Base-by-base conservation (phyloP, 1,284 basidiomycete genomes). In the Tremellales sp. region DNA sequence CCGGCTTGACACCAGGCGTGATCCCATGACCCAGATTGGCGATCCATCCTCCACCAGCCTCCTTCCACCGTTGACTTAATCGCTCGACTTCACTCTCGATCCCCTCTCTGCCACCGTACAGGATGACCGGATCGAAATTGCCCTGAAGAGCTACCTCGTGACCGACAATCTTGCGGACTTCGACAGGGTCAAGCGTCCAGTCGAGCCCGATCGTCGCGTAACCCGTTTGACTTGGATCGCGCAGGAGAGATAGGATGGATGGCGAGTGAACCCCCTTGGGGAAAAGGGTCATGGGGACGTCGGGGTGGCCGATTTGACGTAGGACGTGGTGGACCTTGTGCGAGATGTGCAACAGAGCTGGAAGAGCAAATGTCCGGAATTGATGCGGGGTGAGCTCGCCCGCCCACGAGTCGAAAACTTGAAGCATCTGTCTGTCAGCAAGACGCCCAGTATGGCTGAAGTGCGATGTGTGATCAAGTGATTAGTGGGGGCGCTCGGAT, bases 11-110 rank as follows among this genome's bases (percentile, higher is more conserved):
- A n/a, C 83, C 86, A n/a, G 91, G 91, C 10, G 89, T 93, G 61
- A 98, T 96, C 3, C 94, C 94, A 72, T 98, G 96, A 2, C 96
- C 96, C 27, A 99, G 77, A 75, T 98, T 98, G 23, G 88, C 88
- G 65, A 98, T 97, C 89, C 91, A 96, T 6, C 82, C 86, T 39
- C 72, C 73, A 4, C 80, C 81, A 52, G 75, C 78, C 11, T 73
- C 68, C 39, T 81, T 80, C 77, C 97, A 97, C 21, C 81, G 80
- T 56, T 82, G 79, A 54, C 84, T 83, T 81, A 94, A 87, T 60
- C 85, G 79, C 76, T 89, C 84, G 35, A 97, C 90, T 62, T 89
- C 85, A 44, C 76, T 73, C 75, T 93, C 88, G 63, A 98, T 97
- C 7, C 91, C 90, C 19, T 86, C 85, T 55, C 77, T 80, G 2